phyloP scores from a whole-genome alignment of 768 basidiomycete species.

The Kwoniella dejecticola region DNA sequence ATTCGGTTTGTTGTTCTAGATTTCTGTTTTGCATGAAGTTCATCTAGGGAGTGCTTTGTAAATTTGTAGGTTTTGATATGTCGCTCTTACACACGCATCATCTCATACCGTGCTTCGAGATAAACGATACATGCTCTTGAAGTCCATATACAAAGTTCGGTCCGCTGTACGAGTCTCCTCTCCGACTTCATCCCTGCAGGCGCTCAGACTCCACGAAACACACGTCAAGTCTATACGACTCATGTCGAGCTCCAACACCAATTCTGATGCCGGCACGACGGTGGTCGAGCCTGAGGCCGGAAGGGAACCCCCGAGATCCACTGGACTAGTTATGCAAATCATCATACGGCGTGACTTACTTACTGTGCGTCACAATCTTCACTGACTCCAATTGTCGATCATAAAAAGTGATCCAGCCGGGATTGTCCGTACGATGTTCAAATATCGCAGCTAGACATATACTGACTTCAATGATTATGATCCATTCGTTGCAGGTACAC shows the following conservation, averaged over 20 bases:
- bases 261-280: too few relatives aligned
- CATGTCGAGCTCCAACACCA: not conserved
- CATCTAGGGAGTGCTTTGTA: too few relatives aligned
- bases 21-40: not conserved
- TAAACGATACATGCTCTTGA: not conserved
- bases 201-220: too few relatives aligned
- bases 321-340: constrained; percentile 55
- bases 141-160: too few relatives aligned
- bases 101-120: too few relatives aligned
- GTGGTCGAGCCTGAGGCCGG: too few relatives aligned
- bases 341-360: constrained; percentile 48
- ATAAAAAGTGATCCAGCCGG: not conserved
- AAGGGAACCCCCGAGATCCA: constrained; percentile 21
- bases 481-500: constrained; percentile 21
- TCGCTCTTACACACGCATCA: too few relatives aligned
- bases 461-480: not conserved
- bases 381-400: not conserved
- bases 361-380: constrained; percentile 37
- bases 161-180: not conserved
- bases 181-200: not conserved
- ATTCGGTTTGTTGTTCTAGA: not conserved
- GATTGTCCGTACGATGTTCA: too few relatives aligned
- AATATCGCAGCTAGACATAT: too few relatives aligned
- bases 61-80: too few relatives aligned
- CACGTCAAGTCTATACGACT: too few relatives aligned